Percentiles rank a stretch among this genome's conserved stretches.
phyloP scores from a whole-genome alignment of 2,329 filamentous ascomycete genomes.

The Hypoxylon sp. region DNA sequence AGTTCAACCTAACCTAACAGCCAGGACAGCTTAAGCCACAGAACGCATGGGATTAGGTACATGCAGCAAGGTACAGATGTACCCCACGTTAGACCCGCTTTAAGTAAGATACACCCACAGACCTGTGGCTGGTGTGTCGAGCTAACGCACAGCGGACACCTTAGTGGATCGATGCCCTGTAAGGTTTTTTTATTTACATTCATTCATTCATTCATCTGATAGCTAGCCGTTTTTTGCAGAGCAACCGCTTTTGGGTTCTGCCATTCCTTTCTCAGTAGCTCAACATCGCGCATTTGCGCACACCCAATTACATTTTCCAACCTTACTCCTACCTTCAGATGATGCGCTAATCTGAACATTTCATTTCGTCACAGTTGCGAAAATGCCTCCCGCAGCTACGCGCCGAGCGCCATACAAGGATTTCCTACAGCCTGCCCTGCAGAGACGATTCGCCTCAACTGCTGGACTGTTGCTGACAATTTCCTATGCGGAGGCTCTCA shows the following conservation, averaged over 20 bases:
- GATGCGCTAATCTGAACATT: conserved; percentile 46
- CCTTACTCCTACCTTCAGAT: conserved; percentile 13
- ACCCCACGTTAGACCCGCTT: conserved; percentile 12
- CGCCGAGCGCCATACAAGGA: conserved; percentile 82
- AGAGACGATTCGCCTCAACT: conserved; percentile 87
- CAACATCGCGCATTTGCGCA: conserved; percentile 14
- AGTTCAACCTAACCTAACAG: not conserved
- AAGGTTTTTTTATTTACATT: conserved; percentile 50
- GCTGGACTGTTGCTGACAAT: conserved; percentile 77
- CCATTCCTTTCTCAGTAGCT: conserved; percentile 39
- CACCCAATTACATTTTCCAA: conserved; percentile 9
- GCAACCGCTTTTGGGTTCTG: conserved; percentile 38
- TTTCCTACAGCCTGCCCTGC: conserved; percentile 89
- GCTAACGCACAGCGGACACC: conserved; percentile 13
- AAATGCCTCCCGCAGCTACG: conserved; percentile 67
- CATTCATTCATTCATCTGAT: conserved; percentile 7
- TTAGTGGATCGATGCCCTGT: conserved; percentile 28
- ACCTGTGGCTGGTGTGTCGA: conserved; percentile 25
- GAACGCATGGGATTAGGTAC: conserved; percentile 11
- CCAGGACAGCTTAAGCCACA: conserved; percentile 10
- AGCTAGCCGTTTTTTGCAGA: conserved; percentile 34
- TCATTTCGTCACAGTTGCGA: conserved; percentile 62
- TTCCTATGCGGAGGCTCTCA: conserved; percentile 80
- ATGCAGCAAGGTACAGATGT: conserved; percentile 6
- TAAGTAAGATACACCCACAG: not conserved